Evolutionary conservation across 352 stramenopile species (phyloP), one percentile per base, ranked within the genome.

Genomic region (Globisporangium heterothallicum): DNA sequence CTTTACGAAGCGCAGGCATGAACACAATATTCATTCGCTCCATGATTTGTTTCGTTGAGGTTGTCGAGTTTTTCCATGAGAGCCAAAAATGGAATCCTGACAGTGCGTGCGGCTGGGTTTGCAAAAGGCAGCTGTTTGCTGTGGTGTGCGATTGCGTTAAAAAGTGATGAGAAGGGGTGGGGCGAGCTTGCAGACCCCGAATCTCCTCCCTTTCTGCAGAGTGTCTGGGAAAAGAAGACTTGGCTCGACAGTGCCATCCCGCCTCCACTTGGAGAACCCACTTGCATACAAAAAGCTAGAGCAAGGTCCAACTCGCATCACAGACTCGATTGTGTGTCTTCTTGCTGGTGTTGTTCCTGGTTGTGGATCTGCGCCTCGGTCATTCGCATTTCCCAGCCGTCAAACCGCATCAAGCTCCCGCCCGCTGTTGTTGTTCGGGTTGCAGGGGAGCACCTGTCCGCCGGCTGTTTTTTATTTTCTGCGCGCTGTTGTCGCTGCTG

Each of bases 91-190:
- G n/a, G n/a, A n/a, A n/a, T n/a, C n/a, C 8, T 38, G 32, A 1
- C 32, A 38, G 32, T 18, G 32, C 32, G 0, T 16, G 32, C 32
- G 32, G 32, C 32, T 38, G 32, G 32, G 32, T 38, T 38, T 38
- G 32, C 32, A 38, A 38, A 38, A 38, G 32, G 32, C 32, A 38
- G 32, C 32, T 38, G 32, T 38, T 38, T 36, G n/a, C n/a, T 38
- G n/a, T 4, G 0, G 3, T 18, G 6, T 16, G 32, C 32, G 32
- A 38, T 38, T 38, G 32, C 32, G 32, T 38, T 38, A 38, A 38
- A 38, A 16, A 38, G 32, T 38, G 32, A 38, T 4, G 12, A 16
- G 32, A 38, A n/a, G 32, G 32, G 32, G 32, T n/a, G 32, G n/a
- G n/a, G n/a, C n/a, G n/a, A n/a, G n/a, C n/a, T n/a, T n/a, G n/a